Evolutionary conservation across 768 basidiomycete species (phyloP).

Genomic region (Cubamyces sp.): DNA sequence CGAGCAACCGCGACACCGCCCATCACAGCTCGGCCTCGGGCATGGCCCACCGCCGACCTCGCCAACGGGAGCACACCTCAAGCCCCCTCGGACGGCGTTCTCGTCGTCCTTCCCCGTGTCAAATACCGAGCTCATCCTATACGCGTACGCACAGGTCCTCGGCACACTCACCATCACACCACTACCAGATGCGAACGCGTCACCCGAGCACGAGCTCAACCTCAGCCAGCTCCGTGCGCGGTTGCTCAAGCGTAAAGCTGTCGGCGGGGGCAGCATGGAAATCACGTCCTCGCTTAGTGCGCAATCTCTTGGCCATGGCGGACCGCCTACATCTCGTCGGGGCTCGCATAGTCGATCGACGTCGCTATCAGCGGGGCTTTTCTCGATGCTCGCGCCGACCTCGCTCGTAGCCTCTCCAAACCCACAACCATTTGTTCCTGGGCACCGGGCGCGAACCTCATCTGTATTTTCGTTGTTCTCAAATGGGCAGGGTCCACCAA

Average conservation of each 20-base stretch:
- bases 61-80: slow-evolving; percentile 27
- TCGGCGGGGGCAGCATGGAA: slow-evolving; percentile 83
- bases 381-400: slow-evolving; percentile 39
- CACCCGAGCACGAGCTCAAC: slow-evolving; percentile 49
- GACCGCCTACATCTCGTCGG: neutral
- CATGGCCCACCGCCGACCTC: slow-evolving; percentile 39
- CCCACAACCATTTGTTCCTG: slow-evolving; percentile 21
- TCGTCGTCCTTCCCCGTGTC: slow-evolving; percentile 47
- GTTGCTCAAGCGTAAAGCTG: slow-evolving; percentile 49
- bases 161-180: slow-evolving; percentile 69
- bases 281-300: slow-evolving; percentile 55
- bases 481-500: slow-evolving; percentile 14
- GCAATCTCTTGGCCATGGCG: slow-evolving; percentile 2
- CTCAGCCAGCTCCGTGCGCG: slow-evolving; percentile 53
- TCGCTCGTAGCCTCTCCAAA: slow-evolving; percentile 18
- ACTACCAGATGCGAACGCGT: slow-evolving; percentile 42
- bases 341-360: slow-evolving; percentile 50
- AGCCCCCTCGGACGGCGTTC: slow-evolving; percentile 43
- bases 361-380: slow-evolving; percentile 55
- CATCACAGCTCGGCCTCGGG: slow-evolving; percentile 51
- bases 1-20: slow-evolving; percentile 36
- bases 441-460: slow-evolving; percentile 31
- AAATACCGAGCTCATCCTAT: slow-evolving; percentile 73
- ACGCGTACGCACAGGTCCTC: slow-evolving; percentile 81
- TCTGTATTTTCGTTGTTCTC: slow-evolving; percentile 28